phyloP scores from a whole-genome alignment of 75 land plant species.

The Cupressus sempervirens region DNA sequence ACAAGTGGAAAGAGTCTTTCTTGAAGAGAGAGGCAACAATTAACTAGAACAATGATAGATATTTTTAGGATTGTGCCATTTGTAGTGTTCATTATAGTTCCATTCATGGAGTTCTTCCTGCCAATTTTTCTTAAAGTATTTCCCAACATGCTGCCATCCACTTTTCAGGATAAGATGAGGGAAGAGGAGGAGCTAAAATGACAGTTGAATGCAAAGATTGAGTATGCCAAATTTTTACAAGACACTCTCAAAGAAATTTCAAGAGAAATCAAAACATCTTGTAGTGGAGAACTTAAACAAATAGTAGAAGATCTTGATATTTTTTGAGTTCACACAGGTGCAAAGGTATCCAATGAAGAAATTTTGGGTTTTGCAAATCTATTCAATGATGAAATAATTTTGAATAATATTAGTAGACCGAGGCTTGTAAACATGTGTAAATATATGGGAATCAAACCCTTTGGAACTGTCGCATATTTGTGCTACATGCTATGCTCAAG shows the following conservation, averaged over 20 bases:
- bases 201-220: constrained; percentile 80
- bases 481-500: constrained; percentile 87
- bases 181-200: constrained; percentile 91
- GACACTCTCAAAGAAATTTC: constrained; percentile 97
- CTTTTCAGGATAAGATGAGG: no score
- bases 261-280: constrained; percentile 75
- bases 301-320: constrained; percentile 88
- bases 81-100: no score
- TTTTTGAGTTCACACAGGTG: constrained; percentile 86
- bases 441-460: constrained; percentile 90
- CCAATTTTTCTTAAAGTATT: no score
- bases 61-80: no score
- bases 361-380: constrained; percentile 92
- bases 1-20: no score
- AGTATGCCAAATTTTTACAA: constrained; percentile 97
- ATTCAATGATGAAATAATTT: constrained; percentile 96
- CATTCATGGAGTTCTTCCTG: no score
- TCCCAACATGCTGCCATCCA: no score
- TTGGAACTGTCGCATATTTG: constrained; percentile 90
- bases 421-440: constrained; percentile 97
- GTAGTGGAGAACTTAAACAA: constrained; percentile 77
- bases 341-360: constrained; percentile 76
- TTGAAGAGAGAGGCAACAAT: no score
- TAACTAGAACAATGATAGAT: no score
- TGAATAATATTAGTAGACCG: constrained; percentile 98